phyloP scores from a whole-genome alignment of 2,329 filamentous ascomycete genomes.

The Aureobasidium sp. region DNA sequence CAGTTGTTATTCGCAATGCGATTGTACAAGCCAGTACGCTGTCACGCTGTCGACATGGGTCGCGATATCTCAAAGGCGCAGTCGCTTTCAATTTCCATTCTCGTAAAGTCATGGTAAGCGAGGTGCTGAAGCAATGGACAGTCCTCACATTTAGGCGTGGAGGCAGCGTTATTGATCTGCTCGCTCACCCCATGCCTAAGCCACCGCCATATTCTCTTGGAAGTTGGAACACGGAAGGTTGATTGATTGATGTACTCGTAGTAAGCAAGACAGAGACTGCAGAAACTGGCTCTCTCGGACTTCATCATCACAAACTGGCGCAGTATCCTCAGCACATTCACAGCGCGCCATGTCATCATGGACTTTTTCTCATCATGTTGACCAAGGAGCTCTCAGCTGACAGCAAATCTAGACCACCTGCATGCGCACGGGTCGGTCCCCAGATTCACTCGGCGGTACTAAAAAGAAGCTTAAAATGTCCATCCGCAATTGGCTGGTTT shows the following conservation, averaged over 20 bases:
- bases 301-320: background rate
- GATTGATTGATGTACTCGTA: background rate
- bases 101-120: background rate
- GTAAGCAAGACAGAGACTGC: background rate
- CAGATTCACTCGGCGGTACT: background rate
- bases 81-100: background rate
- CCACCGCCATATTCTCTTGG: conserved; percentile 5
- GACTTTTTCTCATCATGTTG: background rate
- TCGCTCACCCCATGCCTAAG: background rate
- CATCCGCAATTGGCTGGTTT: background rate
- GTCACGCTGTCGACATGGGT: background rate
- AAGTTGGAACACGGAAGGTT: background rate
- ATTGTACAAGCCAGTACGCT: background rate
- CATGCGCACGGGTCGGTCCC: background rate
- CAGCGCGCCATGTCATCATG: background rate
- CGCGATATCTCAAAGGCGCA: background rate
- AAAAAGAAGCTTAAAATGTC: background rate
- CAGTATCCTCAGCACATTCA: background rate
- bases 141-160: background rate
- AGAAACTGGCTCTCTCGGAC: background rate
- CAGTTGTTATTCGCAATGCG: background rate
- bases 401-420: background rate
- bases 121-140: background rate
- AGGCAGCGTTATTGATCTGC: background rate
- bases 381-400: background rate